Conservation (phyloP, 306 rosid genomes). For the Corylus heterophylla region DNA sequence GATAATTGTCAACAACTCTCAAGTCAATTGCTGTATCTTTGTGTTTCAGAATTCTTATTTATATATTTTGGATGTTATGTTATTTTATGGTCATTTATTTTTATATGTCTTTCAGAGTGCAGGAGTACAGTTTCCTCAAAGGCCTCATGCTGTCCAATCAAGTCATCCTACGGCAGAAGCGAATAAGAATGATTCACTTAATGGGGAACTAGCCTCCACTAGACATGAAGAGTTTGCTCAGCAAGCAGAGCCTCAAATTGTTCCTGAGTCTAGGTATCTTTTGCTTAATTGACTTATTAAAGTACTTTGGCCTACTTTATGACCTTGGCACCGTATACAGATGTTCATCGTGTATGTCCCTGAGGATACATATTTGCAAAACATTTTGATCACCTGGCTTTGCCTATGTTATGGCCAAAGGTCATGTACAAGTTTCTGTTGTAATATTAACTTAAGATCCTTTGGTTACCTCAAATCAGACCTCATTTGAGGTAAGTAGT, state of each 20-base stretch:
- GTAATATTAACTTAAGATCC: not conserved
- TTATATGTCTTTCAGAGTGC: conserved; percentile 65
- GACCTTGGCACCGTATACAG: not conserved
- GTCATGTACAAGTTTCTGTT: not conserved
- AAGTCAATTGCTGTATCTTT: not conserved
- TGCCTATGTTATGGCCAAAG: not conserved
- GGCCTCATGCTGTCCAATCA: conserved; percentile 53
- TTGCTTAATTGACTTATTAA: not conserved
- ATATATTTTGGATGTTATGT: not conserved
- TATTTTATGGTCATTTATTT: not conserved
- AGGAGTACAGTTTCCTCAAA: conserved; percentile 82
- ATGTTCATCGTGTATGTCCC: not conserved
- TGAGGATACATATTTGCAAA: not conserved
- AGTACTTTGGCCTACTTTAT: conserved; percentile 1
- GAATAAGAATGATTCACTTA: conserved; percentile 38
- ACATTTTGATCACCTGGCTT: not conserved
- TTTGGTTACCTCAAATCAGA: not conserved
- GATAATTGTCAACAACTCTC: not conserved
- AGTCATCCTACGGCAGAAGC: conserved; percentile 52
- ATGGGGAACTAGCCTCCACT: conserved; percentile 53
- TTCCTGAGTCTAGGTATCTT: conserved; percentile 83
- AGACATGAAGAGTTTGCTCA: conserved; percentile 46
- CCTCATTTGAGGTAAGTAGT: not conserved
- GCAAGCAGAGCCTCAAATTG: conserved; percentile 51
- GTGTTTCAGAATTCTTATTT: not conserved